These are phyloP conservation scores for Histomonas meleagridis DNA, from an alignment of 208 protist species.

Conservation along the genomic window DNA sequence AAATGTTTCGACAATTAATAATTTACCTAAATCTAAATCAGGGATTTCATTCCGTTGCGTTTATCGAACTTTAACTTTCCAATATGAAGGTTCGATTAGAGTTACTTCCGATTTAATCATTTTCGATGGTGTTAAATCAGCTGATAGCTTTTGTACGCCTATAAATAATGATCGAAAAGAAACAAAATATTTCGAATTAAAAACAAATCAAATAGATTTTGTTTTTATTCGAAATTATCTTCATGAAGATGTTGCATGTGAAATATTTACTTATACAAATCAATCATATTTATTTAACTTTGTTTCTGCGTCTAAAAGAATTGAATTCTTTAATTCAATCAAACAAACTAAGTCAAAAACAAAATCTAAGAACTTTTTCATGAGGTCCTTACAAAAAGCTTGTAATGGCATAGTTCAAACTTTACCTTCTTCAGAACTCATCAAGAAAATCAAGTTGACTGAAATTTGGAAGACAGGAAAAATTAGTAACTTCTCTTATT, in stretches of 20 bases:
- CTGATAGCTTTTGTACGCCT: neutral
- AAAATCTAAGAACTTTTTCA: neutral
- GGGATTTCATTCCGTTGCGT: neutral
- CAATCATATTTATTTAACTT: neutral
- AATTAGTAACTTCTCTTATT: neutral
- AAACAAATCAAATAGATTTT: neutral
- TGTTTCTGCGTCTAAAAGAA: neutral
- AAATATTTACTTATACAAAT: neutral
- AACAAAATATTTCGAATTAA: neutral
- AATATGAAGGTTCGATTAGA: neutral
- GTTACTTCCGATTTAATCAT: neutral
- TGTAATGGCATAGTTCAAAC: neutral
- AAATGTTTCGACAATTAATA: too few species aligned
- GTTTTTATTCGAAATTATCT: neutral
- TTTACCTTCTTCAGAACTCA: neutral
- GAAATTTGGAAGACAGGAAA: neutral
- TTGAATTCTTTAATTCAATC: neutral
- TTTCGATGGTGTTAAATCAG: conserved; percentile 10
- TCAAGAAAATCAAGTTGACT: neutral
- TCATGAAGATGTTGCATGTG: neutral
- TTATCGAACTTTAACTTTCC: neutral
- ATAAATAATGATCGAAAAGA: neutral
- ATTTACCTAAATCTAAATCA: too few species aligned
- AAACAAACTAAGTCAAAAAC: neutral
- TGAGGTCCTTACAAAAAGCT: neutral